Evolutionary conservation across 1,284 basidiomycete species (phyloP).

Genomic region (Ustilago bromivora): DNA sequence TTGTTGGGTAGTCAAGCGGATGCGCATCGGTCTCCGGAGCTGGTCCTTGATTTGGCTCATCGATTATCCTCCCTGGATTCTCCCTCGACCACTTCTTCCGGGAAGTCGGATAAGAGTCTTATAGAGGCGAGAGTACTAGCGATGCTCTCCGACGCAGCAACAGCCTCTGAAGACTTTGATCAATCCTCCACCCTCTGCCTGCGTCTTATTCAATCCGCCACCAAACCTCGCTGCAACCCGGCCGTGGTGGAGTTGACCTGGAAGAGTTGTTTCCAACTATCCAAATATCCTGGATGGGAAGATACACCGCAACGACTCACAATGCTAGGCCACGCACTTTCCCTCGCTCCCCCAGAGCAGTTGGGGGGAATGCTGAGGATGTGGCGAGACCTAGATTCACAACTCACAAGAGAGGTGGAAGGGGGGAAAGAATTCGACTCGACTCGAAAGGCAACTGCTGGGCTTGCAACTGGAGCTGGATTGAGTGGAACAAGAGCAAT

Average conservation of each 20-base stretch:
- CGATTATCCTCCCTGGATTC: slow-evolving; percentile 11
- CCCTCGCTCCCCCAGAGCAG: slow-evolving; percentile 27
- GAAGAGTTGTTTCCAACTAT: slow-evolving; percentile 39
- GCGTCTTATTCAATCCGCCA: slow-evolving; percentile 8
- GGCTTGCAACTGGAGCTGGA: not conserved
- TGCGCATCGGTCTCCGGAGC: slow-evolving; percentile 42
- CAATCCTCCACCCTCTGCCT: slow-evolving; percentile 25
- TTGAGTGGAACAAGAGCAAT: not conserved
- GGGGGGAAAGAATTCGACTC: slow-evolving; percentile 21
- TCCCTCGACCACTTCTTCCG: not conserved
- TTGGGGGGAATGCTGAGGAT: slow-evolving; percentile 27
- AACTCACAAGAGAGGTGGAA: slow-evolving; percentile 28
- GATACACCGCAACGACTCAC: slow-evolving; percentile 34
- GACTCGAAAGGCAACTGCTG: slow-evolving; percentile 17
- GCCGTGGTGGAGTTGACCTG: slow-evolving; percentile 33
- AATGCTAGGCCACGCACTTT: slow-evolving; percentile 40
- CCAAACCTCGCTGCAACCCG: not conserved
- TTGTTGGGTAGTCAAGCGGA: slow-evolving; percentile 33
- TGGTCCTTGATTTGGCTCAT: slow-evolving; percentile 39
- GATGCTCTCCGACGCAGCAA: slow-evolving; percentile 47
- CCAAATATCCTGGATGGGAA: slow-evolving; percentile 45
- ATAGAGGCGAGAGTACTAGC: slow-evolving; percentile 45
- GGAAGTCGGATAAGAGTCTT: slow-evolving; percentile 3
- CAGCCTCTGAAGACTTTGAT: slow-evolving; percentile 36
- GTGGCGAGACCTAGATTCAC: slow-evolving; percentile 31